Evolutionary conservation across 2,329 filamentous ascomycete genomes (phyloP), one percentile per base, ranked within the genome.

Genomic region (Orbilia quercus): DNA sequence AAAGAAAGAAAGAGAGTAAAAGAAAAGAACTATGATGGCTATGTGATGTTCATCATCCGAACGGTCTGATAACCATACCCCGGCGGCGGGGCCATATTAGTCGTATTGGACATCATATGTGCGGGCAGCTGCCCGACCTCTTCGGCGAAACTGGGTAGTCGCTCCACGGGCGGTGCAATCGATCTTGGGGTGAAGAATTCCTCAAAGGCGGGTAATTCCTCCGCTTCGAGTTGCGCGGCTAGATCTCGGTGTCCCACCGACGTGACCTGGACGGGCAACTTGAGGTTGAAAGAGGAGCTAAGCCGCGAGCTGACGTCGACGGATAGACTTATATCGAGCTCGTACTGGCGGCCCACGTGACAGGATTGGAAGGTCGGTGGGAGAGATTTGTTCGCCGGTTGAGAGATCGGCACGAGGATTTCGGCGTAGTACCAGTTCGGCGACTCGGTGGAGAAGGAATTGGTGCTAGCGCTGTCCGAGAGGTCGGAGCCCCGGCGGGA

Each of bases 341-440:
- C 80, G 79, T 91, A 91, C 16, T 83, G 81, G 58, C 89, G 84
- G n/a, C 86, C 87, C 47, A 87, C 81, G 59, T 91, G 84, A 79
- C 89, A 91, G 40, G 85, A 84, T 81, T 90, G 87, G 81, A 91
- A 91, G 1, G 88, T 89, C 1, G 89, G 89, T 18, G 89, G 81
- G 78, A 89, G 89, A 23, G 84, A 81, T 76, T 88, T 89, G 74
- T 82, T 82, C n/a, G 78, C 77, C 0, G 89, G 88, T 0, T 90
- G 82, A 0, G 84, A 84, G 77, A 91, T 81, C 0, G 89, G 89
- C 1, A 90, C 85, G 1, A 89, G 78, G 36, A 91, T 81, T n/a
- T 82, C 82, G 5, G 88, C 84, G 1, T 86, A 88, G 80, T 89
- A 91, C 80, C 77, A 77, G 67, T 59, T 58, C 16, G 73, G 62